Percentiles rank a stretch among this genome's conserved stretches.
phyloP scores from a whole-genome alignment of 208 protist species.

The Naegleria gruberi region DNA sequence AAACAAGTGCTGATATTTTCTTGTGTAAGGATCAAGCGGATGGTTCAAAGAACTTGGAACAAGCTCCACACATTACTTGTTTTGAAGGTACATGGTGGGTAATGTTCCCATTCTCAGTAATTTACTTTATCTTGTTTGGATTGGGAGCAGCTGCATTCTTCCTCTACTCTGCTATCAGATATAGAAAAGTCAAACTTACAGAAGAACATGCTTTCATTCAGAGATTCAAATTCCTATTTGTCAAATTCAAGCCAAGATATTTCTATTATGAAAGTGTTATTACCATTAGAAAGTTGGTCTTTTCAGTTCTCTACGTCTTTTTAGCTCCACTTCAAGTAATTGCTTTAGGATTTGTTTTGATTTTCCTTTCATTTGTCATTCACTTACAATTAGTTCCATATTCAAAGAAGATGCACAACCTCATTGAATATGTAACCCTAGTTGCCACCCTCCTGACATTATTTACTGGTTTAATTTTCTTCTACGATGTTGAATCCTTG shows the following conservation, averaged over 20 bases:
- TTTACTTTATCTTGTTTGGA: not conserved
- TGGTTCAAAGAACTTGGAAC: not conserved
- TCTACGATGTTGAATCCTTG: not conserved
- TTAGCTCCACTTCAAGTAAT: not conserved
- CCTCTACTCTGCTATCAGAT: not conserved
- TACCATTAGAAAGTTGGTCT: not conserved
- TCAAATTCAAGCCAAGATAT: not conserved
- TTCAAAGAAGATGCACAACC: not conserved
- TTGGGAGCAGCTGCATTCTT: not conserved
- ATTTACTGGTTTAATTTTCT: not conserved
- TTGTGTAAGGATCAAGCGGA: not conserved
- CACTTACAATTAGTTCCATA: not conserved
- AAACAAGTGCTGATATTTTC: not conserved
- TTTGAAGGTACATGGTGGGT: not conserved
- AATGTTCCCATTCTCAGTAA: not conserved
- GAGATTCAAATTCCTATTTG: not conserved
- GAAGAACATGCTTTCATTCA: not conserved
- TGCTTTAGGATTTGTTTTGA: not conserved
- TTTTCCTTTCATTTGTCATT: not conserved
- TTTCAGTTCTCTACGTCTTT: not conserved
- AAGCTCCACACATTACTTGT: not conserved
- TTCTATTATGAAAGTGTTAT: not conserved
- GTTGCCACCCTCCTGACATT: not conserved
- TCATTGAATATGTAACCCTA: not conserved
- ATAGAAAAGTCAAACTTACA: not conserved